Evolutionary conservation across 441 rosid genomes (phyloP).

Genomic region (Rhodomyrtus psidioides): DNA sequence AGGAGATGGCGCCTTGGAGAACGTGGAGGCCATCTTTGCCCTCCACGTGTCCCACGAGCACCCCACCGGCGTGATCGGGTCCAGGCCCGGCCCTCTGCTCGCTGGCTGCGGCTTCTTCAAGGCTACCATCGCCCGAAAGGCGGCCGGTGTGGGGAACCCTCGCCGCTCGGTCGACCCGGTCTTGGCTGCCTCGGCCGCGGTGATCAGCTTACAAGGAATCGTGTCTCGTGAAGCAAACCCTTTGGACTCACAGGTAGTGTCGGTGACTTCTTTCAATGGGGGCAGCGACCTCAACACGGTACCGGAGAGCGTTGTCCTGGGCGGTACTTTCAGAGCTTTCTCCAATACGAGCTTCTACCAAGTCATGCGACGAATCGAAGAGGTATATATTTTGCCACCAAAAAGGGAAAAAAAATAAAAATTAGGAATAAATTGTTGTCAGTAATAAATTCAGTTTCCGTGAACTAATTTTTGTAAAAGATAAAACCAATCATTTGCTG

Average conservation of each 20-base stretch:
- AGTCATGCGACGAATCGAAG: constrained; percentile 55
- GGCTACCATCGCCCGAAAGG: constrained; percentile 40
- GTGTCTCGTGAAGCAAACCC: constrained; percentile 94
- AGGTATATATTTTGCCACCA: constrained; percentile 26
- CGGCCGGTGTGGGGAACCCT: constrained; percentile 13
- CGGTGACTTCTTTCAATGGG: constrained; percentile 69
- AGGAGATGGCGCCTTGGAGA: constrained; percentile 58
- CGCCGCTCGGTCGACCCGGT: constrained; percentile 34
- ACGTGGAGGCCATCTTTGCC: constrained; percentile 76
- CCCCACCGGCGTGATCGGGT: constrained; percentile 66
- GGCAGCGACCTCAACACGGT: constrained; percentile 35
- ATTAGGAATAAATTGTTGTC: no score
- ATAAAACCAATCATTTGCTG: neutral
- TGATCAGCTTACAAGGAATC: constrained; percentile 72
- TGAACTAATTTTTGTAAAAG: no score
- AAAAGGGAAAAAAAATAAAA: neutral
- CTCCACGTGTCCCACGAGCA: constrained; percentile 74
- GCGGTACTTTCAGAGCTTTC: constrained; percentile 85
- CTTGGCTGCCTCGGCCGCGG: constrained; percentile 67
- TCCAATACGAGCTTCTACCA: constrained; percentile 63
- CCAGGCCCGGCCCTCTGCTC: constrained; percentile 77
- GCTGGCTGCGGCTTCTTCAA: constrained; percentile 92
- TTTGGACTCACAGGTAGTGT: constrained; percentile 86
- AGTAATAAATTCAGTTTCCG: no score
- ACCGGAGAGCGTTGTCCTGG: constrained; percentile 47